phyloP scores from a whole-genome alignment of 2,329 filamentous ascomycete genomes.

The Dactylellina sp. region DNA sequence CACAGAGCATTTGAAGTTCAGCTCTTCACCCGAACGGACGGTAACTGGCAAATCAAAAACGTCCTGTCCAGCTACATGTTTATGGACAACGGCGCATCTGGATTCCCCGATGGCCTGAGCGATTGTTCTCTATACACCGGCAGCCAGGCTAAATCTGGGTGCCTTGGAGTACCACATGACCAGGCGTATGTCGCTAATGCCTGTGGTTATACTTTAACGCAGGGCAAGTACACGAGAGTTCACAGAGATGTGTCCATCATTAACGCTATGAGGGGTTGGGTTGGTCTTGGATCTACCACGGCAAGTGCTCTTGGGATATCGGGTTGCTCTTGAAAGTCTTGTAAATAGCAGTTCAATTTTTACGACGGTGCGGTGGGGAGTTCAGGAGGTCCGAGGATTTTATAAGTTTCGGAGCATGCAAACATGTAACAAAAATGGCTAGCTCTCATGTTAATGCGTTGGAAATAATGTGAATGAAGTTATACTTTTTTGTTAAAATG shows the following conservation, averaged over 20 bases:
- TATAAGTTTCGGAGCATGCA: too few species aligned
- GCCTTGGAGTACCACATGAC: conserved; percentile 60
- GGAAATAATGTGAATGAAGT: too few species aligned
- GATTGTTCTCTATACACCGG: conserved; percentile 61
- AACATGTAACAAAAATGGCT: too few species aligned
- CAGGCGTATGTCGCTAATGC: conserved; percentile 59
- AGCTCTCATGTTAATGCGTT: too few species aligned
- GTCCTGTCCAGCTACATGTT: conserved; percentile 61
- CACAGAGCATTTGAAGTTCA: conserved; percentile 61
- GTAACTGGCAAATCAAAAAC: conserved; percentile 61
- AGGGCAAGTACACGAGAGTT: conserved; percentile 61
- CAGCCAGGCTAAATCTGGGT: conserved; percentile 52
- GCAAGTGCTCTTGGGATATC: conserved; percentile 60
- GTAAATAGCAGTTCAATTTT: conserved; percentile 1
- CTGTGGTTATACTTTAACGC: conserved; percentile 60
- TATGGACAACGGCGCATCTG: conserved; percentile 58
- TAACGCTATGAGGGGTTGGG: conserved; percentile 62
- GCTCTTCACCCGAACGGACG: conserved; percentile 61
- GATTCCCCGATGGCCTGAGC: conserved; percentile 61
- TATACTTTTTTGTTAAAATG: too few species aligned
- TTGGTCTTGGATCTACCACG: conserved; percentile 59
- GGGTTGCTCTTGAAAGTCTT: conserved; percentile 54
- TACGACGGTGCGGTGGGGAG: background rate
- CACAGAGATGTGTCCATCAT: conserved; percentile 61
- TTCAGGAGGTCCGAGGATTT: too few species aligned